A percentile compares a stretch with the other conserved stretches of the same genome.
Conservation (phyloP, 257 asterid genomes). For the Fraxinus cuspidata region DNA sequence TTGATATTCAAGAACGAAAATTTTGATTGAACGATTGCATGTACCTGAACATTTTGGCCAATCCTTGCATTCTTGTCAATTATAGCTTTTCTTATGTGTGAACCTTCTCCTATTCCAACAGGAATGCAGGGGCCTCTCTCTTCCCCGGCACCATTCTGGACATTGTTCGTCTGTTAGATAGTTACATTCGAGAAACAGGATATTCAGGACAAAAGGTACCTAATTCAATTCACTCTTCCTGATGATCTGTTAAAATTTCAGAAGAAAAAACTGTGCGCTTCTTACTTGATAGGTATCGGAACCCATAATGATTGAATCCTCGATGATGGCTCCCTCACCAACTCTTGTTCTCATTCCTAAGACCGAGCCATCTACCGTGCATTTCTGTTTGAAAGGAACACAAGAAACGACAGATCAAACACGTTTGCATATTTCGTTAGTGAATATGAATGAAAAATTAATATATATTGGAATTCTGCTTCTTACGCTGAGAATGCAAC, state of each 20-base stretch:
- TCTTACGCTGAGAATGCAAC: conserved; percentile 77
- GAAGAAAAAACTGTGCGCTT: background rate
- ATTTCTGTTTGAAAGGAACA: conserved; percentile 48
- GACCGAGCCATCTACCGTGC: conserved; percentile 68
- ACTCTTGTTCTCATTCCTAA: conserved; percentile 77
- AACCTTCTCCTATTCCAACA: conserved; percentile 75
- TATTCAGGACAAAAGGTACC: background rate
- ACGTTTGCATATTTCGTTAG: background rate
- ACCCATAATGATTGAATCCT: conserved; percentile 84
- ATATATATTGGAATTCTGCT: background rate
- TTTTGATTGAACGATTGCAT: background rate
- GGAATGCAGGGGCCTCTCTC: conserved; percentile 46
- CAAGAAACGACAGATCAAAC: background rate
- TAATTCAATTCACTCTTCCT: background rate
- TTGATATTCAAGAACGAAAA: background rate
- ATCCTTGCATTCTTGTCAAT: conserved; percentile 80
- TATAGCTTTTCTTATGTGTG: conserved; percentile 65
- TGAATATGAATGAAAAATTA: no score
- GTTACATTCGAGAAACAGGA: background rate
- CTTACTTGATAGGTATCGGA: conserved; percentile 69
- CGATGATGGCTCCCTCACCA: conserved; percentile 58
- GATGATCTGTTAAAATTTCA: background rate
- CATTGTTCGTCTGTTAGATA: conserved; percentile 16
- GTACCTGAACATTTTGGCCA: conserved; percentile 83
- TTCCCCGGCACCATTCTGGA: conserved; percentile 40